phyloP scores from a whole-genome alignment of 1,284 basidiomycete species.

The Hymenochaete sp. region DNA sequence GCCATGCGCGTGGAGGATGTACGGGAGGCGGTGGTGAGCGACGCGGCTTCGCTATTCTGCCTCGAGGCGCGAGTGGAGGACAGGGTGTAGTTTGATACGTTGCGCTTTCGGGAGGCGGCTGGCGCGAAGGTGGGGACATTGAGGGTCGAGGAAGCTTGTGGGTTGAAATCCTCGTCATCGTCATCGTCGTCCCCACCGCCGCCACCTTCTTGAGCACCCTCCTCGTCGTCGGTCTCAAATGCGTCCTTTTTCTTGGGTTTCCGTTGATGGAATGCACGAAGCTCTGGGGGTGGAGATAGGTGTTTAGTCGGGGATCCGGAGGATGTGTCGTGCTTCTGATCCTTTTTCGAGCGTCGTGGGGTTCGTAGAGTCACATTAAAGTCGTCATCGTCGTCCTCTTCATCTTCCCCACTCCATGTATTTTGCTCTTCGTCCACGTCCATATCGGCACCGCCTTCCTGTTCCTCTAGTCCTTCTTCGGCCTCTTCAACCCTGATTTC shows the following conservation, averaged over 20 bases:
- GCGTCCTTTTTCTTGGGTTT: background rate
- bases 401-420: too few relatives aligned
- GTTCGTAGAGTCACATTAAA: slow-evolving; percentile 61
- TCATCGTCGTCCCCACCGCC: background rate
- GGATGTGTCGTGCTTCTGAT: background rate
- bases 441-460: too few relatives aligned
- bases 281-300: background rate
- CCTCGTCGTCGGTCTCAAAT: background rate
- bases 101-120: slow-evolving; percentile 1
- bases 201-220: background rate
- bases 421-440: slow-evolving; percentile 28
- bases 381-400: slow-evolving; percentile 45
- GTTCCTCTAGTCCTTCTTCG: too few relatives aligned
- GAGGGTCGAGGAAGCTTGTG: background rate
- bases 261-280: background rate
- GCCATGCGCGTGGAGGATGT: slow-evolving; percentile 6
- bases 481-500: slow-evolving; percentile 24
- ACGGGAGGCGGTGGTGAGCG: slow-evolving; percentile 11
- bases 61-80: slow-evolving; percentile 10
- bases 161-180: background rate
- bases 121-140: background rate
- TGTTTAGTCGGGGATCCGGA: background rate
- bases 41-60: slow-evolving; percentile 7
- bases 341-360: slow-evolving; percentile 27
- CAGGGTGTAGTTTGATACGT: slow-evolving; percentile 16